Conservation (phyloP, 129 eudicot genomes). For the Cynara cardunculus region DNA sequence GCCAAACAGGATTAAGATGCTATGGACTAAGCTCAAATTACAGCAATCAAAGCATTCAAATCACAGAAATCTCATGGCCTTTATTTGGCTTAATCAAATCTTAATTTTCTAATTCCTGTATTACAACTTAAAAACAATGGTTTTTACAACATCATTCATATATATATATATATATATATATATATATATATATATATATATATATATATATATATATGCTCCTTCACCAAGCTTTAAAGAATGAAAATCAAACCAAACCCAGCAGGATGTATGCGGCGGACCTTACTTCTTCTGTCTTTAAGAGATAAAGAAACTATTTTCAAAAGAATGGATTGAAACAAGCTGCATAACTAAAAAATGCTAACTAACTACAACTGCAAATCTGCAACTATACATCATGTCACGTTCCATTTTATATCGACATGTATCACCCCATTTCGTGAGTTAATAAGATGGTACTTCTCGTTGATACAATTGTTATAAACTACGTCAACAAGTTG, state of each 20-base stretch:
- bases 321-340: background rate
- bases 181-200: too few species aligned
- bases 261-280: background rate
- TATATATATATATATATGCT: background rate
- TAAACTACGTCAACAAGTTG: constrained; percentile 55
- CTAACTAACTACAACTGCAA: background rate
- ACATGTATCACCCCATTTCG: constrained; percentile 49
- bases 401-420: constrained; percentile 43
- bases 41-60: background rate
- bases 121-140: background rate
- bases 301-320: background rate
- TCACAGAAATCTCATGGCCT: background rate
- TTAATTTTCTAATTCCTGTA: background rate
- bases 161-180: too few species aligned
- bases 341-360: background rate
- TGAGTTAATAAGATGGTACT: constrained; percentile 53
- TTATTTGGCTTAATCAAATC: background rate
- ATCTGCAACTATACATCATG: constrained; percentile 26
- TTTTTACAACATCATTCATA: background rate
- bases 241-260: background rate
- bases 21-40: background rate
- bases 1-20: too few species aligned
- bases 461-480: constrained; percentile 54
- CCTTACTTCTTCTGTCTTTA: background rate
- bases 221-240: background rate